Base-by-base conservation (phyloP, 148 eudicot genomes). In the Polygonum maritimum region DNA sequence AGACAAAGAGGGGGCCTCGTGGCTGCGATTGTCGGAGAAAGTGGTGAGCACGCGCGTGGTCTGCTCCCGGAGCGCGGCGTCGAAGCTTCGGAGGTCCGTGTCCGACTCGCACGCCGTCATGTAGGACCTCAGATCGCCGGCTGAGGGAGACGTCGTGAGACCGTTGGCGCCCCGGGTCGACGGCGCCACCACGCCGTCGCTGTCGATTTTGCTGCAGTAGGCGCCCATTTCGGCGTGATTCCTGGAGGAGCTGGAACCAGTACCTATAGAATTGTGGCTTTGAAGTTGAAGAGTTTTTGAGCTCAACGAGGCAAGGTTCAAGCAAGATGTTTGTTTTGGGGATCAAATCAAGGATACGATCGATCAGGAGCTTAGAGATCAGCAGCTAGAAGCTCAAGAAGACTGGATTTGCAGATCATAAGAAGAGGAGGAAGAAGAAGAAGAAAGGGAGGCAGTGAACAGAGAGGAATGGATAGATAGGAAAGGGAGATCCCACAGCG, bases 1-100 rank as follows among this genome's bases (percentile, higher is more conserved):
- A 33, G 98, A 88, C 3, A 94, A 71, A 5, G 92, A 80, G 26
- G 75, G 83, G 36, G 78, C 87, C 72, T 89, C 84, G 40, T 76
- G 78, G 73, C 31, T 26, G 31, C 31, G 31, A 26, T 74, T 81
- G 65, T 57, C 80, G 67, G 93, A 83, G 55, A 91, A 81, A 48
- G 89, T 82, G 75, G 45, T 80, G 69, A 94, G 86, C 62, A 91
- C 83, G 11, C 80, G 77, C 76, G 78, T 83, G 4, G 97, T 86
- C 14, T 89, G 85, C 13, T 81, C 78, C 26, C 84, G 90, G 73
- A 94, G 82, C 58, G 81, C 74, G 5, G 91, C 79, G 79, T 94
- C 97, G 51, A 94, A 90, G 40, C 75, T 69, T 63, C 77, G 88
- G 73, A 94, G 85, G 14, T 90, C 89, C n/a, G 91, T 89, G 78